Evolutionary conservation across 169 alveolate genomes (phyloP).

Genomic region (Cryptosporidium sp.): DNA sequence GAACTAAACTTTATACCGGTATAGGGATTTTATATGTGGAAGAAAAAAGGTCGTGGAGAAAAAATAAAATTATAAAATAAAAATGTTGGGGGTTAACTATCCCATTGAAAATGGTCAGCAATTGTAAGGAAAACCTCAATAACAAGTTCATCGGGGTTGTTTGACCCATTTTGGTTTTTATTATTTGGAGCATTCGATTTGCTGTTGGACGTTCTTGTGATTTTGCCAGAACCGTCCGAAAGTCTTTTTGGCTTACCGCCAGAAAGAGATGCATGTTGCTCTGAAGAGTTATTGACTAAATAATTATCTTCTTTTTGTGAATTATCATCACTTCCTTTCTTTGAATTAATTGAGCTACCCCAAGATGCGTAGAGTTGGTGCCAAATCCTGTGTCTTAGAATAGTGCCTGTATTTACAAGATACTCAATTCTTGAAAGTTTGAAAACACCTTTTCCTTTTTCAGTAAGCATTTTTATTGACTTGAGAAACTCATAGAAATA

Average conservation of each 20-base stretch:
- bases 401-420: conserved; percentile 67
- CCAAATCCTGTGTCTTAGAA: conserved; percentile 70
- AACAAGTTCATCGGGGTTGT: conserved; percentile 43
- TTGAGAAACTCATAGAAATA: conserved; percentile 42
- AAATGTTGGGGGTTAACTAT: conserved; percentile 3
- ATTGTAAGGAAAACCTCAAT: conserved; percentile 57
- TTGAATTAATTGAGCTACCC: conserved; percentile 42
- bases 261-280: not conserved
- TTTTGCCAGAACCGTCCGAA: conserved; percentile 21
- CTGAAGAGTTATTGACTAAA: not conserved
- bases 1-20: not conserved
- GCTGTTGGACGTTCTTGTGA: not conserved
- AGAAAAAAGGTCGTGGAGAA: not conserved
- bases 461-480: conserved; percentile 57
- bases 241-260: conserved; percentile 14
- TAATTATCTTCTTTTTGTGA: conserved; percentile 5
- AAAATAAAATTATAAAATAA: not conserved
- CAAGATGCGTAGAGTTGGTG: conserved; percentile 68
- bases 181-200: not conserved
- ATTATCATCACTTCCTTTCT: not conserved
- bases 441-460: conserved; percentile 61
- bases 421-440: conserved; percentile 71
- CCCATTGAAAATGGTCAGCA: conserved; percentile 76
- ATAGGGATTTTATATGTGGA: not conserved
- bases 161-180: not conserved